These are phyloP conservation scores for Leishmania amazonensis DNA, from an alignment of 208 protist genomes.

Conservation along the genomic window DNA sequence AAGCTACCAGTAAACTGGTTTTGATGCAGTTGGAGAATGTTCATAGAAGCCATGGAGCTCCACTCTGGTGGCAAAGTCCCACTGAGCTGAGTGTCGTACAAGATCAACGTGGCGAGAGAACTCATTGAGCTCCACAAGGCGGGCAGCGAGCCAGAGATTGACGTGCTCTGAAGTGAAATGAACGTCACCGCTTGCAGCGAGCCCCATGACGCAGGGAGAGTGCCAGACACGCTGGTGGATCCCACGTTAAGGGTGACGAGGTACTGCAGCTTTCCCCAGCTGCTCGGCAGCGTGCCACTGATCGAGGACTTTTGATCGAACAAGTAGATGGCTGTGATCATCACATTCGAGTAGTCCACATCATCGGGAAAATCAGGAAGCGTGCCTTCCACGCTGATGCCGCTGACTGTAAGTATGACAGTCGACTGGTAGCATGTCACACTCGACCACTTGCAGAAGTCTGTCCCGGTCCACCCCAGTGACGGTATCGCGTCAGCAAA, in stretches of 20 bases:
- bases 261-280: conserved; percentile 1
- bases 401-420: background rate
- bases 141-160: conserved; percentile 10
- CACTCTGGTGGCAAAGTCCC: conserved; percentile 14
- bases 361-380: conserved; percentile 9
- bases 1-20: conserved; percentile 1
- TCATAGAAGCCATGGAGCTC: background rate
- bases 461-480: conserved; percentile 1
- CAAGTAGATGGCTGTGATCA: conserved; percentile 5
- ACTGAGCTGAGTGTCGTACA: background rate
- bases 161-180: background rate
- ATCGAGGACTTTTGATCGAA: background rate
- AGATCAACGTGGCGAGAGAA: background rate
- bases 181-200: background rate
- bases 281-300: conserved; percentile 2
- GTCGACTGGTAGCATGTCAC: conserved; percentile 1
- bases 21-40: background rate
- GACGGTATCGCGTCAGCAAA: conserved; percentile 10
- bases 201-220: conserved; percentile 2
- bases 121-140: conserved; percentile 9
- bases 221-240: background rate
- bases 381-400: background rate
- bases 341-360: conserved; percentile 11
- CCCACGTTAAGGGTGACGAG: background rate
- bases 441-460: background rate